Conservation (phyloP, 495 filamentous ascomycete species). For the Penicillium cinerascens region DNA sequence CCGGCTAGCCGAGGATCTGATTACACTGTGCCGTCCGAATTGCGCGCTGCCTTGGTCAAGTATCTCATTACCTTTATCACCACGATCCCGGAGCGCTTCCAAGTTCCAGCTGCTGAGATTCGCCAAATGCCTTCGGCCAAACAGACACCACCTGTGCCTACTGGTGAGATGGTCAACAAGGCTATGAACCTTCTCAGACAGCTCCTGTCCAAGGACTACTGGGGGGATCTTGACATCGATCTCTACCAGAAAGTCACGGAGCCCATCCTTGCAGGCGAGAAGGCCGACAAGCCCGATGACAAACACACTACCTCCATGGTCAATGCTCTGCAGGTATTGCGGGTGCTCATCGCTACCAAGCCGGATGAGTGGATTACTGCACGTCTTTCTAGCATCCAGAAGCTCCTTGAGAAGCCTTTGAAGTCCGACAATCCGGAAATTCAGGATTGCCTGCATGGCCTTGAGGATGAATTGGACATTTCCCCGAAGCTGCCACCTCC, state of each 20-base stretch:
- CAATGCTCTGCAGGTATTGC: constrained; percentile 87
- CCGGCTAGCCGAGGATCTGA: constrained; percentile 54
- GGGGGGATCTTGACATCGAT: constrained; percentile 89
- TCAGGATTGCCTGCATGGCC: constrained; percentile 81
- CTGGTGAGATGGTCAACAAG: constrained; percentile 78
- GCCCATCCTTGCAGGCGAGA: constrained; percentile 68
- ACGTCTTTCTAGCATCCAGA: constrained; percentile 73
- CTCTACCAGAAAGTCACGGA: constrained; percentile 88
- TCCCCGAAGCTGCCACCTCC: constrained; percentile 55
- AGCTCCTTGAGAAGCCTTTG: constrained; percentile 83
- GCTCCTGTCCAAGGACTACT: constrained; percentile 82
- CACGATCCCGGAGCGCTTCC: constrained; percentile 77
- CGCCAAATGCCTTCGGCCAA: constrained; percentile 50
- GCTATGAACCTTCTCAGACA: constrained; percentile 78
- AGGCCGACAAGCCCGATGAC: constrained; percentile 59
- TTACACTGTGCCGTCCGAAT: constrained; percentile 61
- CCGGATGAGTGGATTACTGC: constrained; percentile 83
- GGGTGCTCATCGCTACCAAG: constrained; percentile 81
- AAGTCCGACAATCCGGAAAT: constrained; percentile 84
- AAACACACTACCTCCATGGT: constrained; percentile 78
- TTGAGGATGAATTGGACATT: constrained; percentile 62
- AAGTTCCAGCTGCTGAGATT: constrained; percentile 62
- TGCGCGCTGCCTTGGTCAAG: constrained; percentile 76
- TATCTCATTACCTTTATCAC: constrained; percentile 95
- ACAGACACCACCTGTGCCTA: constrained; percentile 46